These are phyloP conservation scores for Penicillium parvum DNA, from an alignment of 495 filamentous ascomycete genomes.

Conservation along the genomic window DNA sequence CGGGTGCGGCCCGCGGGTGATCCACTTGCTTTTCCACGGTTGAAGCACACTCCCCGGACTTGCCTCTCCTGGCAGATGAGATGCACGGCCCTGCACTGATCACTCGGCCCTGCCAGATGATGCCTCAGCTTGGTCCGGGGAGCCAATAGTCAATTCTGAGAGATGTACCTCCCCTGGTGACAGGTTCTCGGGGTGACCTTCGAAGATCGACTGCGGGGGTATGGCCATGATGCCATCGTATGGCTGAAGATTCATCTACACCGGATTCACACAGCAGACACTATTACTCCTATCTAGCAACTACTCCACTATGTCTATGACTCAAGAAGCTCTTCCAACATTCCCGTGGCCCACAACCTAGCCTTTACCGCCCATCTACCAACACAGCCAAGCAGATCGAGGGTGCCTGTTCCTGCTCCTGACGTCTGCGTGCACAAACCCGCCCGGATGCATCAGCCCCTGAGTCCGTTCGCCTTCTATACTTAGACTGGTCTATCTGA, in stretches of 20 bases:
- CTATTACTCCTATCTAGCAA: too few relatives aligned
- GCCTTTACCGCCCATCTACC: not conserved
- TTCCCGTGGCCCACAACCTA: not conserved
- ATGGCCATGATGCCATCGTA: not conserved
- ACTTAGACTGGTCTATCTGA: constrained; percentile 7
- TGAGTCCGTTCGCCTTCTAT: constrained; percentile 17
- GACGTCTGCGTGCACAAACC: not conserved
- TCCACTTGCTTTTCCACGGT: constrained; percentile 20
- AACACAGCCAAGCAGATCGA: not conserved
- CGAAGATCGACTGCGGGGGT: too few relatives aligned
- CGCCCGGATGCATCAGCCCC: constrained; percentile 7
- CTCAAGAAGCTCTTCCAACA: not conserved
- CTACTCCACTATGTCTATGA: not conserved
- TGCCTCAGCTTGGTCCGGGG: constrained; percentile 1
- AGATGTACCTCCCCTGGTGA: too few relatives aligned
- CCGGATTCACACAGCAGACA: too few relatives aligned
- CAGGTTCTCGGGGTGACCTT: too few relatives aligned
- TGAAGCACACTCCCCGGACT: not conserved
- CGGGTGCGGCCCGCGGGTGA: constrained; percentile 25
- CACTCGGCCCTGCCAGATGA: constrained; percentile 23
- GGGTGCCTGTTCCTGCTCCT: constrained; percentile 9
- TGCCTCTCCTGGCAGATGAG: not conserved
- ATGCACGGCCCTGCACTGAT: constrained; percentile 25
- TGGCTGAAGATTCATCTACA: too few relatives aligned
- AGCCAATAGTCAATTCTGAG: too few relatives aligned